A percentile compares a stretch with the other conserved stretches of the same genome.
phyloP scores from a whole-genome alignment of 495 filamentous ascomycete species.

The Tuber microsphaerosporum region DNA sequence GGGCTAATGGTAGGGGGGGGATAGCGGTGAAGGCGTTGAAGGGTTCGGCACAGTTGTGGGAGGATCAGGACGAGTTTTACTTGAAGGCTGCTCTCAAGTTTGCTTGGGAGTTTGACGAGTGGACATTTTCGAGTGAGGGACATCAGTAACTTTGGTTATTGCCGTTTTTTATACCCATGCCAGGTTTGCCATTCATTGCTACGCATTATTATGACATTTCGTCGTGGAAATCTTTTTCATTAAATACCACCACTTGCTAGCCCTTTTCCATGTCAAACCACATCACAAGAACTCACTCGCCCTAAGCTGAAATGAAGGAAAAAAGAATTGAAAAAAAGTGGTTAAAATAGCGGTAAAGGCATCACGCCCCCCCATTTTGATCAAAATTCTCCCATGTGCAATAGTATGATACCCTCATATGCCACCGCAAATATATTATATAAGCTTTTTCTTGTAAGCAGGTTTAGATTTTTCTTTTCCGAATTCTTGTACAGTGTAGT shows the following conservation, averaged over 20 bases:
- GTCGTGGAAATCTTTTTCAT: neutral
- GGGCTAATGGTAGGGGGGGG: neutral
- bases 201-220: neutral
- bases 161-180: neutral
- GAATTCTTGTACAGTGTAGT: no score
- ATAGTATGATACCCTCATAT: no score
- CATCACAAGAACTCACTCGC: neutral
- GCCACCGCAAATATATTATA: no score
- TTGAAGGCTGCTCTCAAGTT: slow-evolving; percentile 73
- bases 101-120: slow-evolving; percentile 67
- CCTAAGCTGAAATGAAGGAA: neutral
- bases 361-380: no score
- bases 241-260: neutral
- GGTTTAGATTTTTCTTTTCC: no score
- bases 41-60: slow-evolving; percentile 72
- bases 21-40: slow-evolving; percentile 63
- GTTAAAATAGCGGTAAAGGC: no score
- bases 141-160: neutral
- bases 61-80: slow-evolving; percentile 68
- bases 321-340: no score
- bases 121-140: slow-evolving; percentile 45
- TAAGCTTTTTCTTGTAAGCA: no score
- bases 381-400: no score
- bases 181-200: neutral
- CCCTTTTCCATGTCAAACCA: neutral